Percentiles rank a stretch among this genome's conserved stretches.
Evolutionary conservation across 129 eudicot genomes (phyloP).

Genomic region (Tagetes erecta): DNA sequence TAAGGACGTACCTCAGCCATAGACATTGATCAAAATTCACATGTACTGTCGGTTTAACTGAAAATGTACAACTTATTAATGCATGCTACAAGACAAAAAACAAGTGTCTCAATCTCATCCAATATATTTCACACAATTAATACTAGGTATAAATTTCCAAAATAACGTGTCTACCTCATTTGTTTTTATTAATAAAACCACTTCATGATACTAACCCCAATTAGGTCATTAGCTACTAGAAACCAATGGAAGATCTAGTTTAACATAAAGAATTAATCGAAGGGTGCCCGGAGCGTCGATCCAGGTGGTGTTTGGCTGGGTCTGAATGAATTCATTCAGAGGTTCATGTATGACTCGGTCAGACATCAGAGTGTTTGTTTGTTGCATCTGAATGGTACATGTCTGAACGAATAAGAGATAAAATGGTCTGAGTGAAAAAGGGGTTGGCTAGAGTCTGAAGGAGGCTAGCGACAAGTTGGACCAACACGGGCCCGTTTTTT

Average conservation of each 20-base stretch:
- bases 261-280: too few relatives aligned
- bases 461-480: too few relatives aligned
- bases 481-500: too few relatives aligned
- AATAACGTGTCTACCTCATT: neutral
- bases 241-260: neutral
- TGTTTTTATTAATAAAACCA: neutral
- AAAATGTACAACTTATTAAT: slow-evolving; percentile 27
- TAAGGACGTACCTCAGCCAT: slow-evolving; percentile 39
- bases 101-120: slow-evolving; percentile 28
- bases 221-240: neutral
- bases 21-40: slow-evolving; percentile 26
- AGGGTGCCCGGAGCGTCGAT: too few relatives aligned
- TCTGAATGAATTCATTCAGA: too few relatives aligned
- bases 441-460: too few relatives aligned
- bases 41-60: slow-evolving; percentile 35
- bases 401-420: too few relatives aligned
- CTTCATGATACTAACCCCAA: neutral
- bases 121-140: slow-evolving; percentile 13
- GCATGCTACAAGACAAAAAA: slow-evolving; percentile 36
- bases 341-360: too few relatives aligned
- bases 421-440: too few relatives aligned
- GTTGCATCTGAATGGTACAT: too few relatives aligned
- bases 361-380: too few relatives aligned
- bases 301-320: too few relatives aligned
- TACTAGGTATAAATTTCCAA: neutral